Evolutionary conservation across 108 stramenopile species (phyloP).

Genomic region (Conticribra weissflogii): DNA sequence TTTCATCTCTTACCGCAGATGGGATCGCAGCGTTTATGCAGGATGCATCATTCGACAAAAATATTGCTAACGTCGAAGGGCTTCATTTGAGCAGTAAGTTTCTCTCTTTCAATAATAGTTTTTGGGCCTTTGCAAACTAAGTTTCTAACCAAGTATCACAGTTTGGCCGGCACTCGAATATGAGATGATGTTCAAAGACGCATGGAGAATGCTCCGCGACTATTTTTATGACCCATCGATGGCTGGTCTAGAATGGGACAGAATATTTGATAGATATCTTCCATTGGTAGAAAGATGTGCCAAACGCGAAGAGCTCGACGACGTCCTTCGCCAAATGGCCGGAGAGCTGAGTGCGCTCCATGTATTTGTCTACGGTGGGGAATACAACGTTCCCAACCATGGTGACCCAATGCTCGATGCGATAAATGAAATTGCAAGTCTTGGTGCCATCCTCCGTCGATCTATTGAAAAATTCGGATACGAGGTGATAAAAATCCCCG

Average conservation of each 20-base stretch:
- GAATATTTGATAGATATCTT: conserved; percentile 60
- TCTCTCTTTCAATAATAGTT: too few species aligned
- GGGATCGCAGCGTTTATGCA: conserved; percentile 12
- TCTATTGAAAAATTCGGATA: conserved; percentile 71
- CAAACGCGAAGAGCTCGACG: conserved; percentile 78
- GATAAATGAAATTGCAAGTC: conserved; percentile 59
- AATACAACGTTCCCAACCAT: conserved; percentile 60
- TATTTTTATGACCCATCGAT: conserved; percentile 75
- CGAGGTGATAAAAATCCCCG: conserved; percentile 51
- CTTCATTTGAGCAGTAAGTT: background rate
- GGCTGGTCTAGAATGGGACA: conserved; percentile 64
- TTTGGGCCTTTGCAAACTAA: conserved; percentile 47
- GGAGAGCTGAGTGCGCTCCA: conserved; percentile 78
- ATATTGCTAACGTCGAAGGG: conserved; percentile 2
- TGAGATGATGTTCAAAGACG: conserved; percentile 71
- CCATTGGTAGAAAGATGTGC: conserved; percentile 62
- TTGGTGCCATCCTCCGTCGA: conserved; percentile 65
- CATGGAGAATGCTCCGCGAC: conserved; percentile 76
- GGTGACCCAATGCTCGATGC: conserved; percentile 21
- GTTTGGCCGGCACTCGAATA: conserved; percentile 76
- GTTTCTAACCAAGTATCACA: conserved; percentile 41
- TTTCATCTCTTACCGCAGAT: conserved; percentile 33
- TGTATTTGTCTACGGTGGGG: conserved; percentile 80
- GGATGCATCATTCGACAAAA: conserved; percentile 17
- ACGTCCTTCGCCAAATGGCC: conserved; percentile 76